Base-by-base conservation (phyloP, 139 green algal genomes). In the Picochlorum sp. region DNA sequence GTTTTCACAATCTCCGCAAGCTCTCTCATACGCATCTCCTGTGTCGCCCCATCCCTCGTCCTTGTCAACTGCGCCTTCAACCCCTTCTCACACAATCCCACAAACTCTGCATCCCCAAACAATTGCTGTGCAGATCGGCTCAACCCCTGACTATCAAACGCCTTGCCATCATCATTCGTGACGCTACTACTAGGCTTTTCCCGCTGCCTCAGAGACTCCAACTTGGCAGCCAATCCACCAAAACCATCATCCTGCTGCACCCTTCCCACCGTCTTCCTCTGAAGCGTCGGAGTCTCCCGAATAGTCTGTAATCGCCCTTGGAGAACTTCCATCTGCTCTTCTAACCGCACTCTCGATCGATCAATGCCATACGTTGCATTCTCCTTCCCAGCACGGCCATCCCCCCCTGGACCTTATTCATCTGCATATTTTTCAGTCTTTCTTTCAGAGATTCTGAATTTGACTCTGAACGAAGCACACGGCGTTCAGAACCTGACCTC, bases 1-100 rank as follows among this genome's bases (percentile, higher is more conserved):
- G 85, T 69, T 80, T 92, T 91, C 4, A 94, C 85, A 8, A 92
- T 72, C 0, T 65, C 83, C 89, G 71, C 44, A 79, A 94, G 79
- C 78, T 94, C 87, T 11, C 78, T 56, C 14, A 94, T 92, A 28
- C 84, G 75, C 11, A 78, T 86, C 45, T 88, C 71, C 10, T 85
- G 78, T 3, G 87, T 94, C 13, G 87, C 85, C 1, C 86, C 86
- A 34, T 94, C 83, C 61, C 81, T 87, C 9, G 83, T 92, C 21
- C 86, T 80, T 63, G 86, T 79, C 70, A 94, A 79, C 72, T 86
- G 79, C 52, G 70, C 76, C 41, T 68, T 78, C 52, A 94, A 60
- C n/a, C 72, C 83, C 11, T 83, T 78, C 24, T 85, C 72, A 20
- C 69, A 85, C 50, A 81, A 57, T 44, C 65, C 51, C 51, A 66